Evolutionary conservation across 371 early-diverging fungal species (phyloP).

Genomic region (Circinella minor): DNA sequence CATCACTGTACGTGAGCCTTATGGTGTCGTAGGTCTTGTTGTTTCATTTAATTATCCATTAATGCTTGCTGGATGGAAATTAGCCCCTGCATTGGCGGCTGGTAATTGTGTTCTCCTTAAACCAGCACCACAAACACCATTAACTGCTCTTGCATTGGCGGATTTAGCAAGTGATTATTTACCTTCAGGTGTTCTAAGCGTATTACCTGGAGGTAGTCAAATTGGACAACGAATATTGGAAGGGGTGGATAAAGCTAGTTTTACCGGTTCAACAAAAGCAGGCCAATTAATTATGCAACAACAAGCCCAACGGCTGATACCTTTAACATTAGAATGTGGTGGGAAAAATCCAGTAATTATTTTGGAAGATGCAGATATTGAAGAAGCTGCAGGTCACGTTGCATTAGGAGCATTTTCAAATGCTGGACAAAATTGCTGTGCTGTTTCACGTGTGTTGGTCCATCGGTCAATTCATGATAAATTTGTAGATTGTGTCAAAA

Average conservation of each 20-base stretch:
- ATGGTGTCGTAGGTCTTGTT: constrained; percentile 67
- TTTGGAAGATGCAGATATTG: constrained; percentile 78
- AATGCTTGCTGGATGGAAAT: constrained; percentile 76
- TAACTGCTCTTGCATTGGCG: constrained; percentile 43
- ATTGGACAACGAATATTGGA: constrained; percentile 29
- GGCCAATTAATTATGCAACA: constrained; percentile 75
- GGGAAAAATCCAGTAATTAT: constrained; percentile 89
- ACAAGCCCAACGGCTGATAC: constrained; percentile 67
- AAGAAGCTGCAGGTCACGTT: constrained; percentile 66
- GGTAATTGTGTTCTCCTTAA: constrained; percentile 47
- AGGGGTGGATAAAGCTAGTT: constrained; percentile 38
- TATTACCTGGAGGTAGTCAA: constrained; percentile 50
- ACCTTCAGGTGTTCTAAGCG: constrained; percentile 70
- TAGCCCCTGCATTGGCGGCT: constrained; percentile 81
- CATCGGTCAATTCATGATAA: constrained; percentile 69
- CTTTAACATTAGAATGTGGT: constrained; percentile 84
- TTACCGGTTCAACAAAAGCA: constrained; percentile 73
- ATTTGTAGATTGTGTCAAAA: constrained; percentile 64
- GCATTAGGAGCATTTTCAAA: constrained; percentile 77
- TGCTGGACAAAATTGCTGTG: constrained; percentile 89
- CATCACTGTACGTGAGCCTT: constrained; percentile 74
- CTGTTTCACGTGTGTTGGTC: constrained; percentile 79
- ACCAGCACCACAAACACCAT: constrained; percentile 53
- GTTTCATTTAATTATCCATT: constrained; percentile 51
- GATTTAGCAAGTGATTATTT: constrained; percentile 33